Evolutionary conservation across 2,329 filamentous ascomycete genomes (phyloP).

Genomic region (Fusarium tupiense): DNA sequence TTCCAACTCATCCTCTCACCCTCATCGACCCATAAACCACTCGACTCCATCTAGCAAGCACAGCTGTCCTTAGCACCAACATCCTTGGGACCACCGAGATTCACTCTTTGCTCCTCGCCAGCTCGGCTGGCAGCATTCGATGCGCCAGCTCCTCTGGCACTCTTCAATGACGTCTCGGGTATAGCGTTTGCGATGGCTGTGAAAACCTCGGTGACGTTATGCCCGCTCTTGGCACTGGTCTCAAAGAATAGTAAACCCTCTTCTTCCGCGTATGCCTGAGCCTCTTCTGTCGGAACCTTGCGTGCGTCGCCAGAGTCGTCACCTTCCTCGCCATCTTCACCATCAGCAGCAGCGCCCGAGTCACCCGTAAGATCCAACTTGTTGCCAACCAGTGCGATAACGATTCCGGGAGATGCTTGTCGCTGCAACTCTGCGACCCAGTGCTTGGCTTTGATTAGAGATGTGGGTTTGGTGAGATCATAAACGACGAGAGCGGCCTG

Average conservation of each 20-base stretch:
- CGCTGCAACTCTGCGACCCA: slow-evolving; percentile 98
- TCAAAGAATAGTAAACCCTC: slow-evolving; percentile 96
- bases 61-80: slow-evolving; percentile 88
- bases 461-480: slow-evolving; percentile 96
- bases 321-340: slow-evolving; percentile 65
- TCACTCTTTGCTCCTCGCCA: slow-evolving; percentile 80
- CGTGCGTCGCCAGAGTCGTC: slow-evolving; percentile 77
- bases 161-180: slow-evolving; percentile 95
- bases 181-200: slow-evolving; percentile 98
- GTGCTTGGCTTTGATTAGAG: slow-evolving; percentile 95
- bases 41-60: slow-evolving; percentile 71
- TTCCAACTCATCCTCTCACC: slow-evolving; percentile 17
- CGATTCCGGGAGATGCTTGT: slow-evolving; percentile 94
- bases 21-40: slow-evolving; percentile 5
- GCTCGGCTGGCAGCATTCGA: slow-evolving; percentile 67
- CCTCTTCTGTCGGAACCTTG: slow-evolving; percentile 91
- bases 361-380: slow-evolving; percentile 88
- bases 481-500: slow-evolving; percentile 98
- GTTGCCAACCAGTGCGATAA: slow-evolving; percentile 97
- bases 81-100: slow-evolving; percentile 78
- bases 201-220: slow-evolving; percentile 95
- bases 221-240: slow-evolving; percentile 95
- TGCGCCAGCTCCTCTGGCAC: slow-evolving; percentile 77
- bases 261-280: slow-evolving; percentile 92
- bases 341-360: slow-evolving; percentile 52